Evolutionary conservation across 2,329 filamentous ascomycete genomes (phyloP).

Genomic region (Aspergillus sp.): DNA sequence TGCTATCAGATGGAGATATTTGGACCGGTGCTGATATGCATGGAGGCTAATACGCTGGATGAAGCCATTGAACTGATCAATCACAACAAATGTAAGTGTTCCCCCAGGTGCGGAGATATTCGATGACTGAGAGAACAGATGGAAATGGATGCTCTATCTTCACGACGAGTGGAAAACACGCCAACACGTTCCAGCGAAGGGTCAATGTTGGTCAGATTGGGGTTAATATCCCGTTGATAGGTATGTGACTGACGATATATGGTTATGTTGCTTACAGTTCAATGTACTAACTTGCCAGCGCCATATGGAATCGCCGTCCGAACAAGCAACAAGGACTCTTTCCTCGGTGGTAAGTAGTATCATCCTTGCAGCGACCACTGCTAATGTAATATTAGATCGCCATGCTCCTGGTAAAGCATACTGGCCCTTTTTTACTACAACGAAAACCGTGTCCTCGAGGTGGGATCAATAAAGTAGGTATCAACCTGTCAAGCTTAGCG

Average conservation of each 20-base stretch:
- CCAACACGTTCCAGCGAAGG: slow-evolving; percentile 31
- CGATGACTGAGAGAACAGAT: slow-evolving; percentile 18
- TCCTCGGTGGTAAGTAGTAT: slow-evolving; percentile 22
- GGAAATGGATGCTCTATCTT: slow-evolving; percentile 40
- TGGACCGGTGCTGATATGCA: slow-evolving; percentile 37
- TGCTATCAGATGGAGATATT: slow-evolving; percentile 40
- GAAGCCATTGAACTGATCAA: slow-evolving; percentile 36
- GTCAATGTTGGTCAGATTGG: slow-evolving; percentile 32
- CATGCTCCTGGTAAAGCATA: slow-evolving; percentile 24
- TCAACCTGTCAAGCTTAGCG: too few relatives aligned
- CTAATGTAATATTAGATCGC: slow-evolving; percentile 11
- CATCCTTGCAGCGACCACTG: not conserved
- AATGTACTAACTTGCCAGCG: slow-evolving; percentile 9
- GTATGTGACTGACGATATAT: slow-evolving; percentile 3
- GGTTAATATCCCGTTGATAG: slow-evolving; percentile 30
- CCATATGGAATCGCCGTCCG: slow-evolving; percentile 23
- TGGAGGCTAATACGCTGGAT: slow-evolving; percentile 35
- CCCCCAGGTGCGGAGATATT: not conserved
- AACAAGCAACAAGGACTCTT: slow-evolving; percentile 29
- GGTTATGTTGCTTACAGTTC: too few relatives aligned
- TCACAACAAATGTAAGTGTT: slow-evolving; percentile 20
- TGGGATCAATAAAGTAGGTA: slow-evolving; percentile 17
- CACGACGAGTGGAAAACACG: slow-evolving; percentile 31
- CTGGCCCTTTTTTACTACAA: slow-evolving; percentile 25
- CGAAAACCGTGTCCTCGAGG: slow-evolving; percentile 23